Percentiles rank a stretch among this genome's conserved stretches.
phyloP scores from a whole-genome alignment of 306 rosid genomes.

The Citrullus amarus region DNA sequence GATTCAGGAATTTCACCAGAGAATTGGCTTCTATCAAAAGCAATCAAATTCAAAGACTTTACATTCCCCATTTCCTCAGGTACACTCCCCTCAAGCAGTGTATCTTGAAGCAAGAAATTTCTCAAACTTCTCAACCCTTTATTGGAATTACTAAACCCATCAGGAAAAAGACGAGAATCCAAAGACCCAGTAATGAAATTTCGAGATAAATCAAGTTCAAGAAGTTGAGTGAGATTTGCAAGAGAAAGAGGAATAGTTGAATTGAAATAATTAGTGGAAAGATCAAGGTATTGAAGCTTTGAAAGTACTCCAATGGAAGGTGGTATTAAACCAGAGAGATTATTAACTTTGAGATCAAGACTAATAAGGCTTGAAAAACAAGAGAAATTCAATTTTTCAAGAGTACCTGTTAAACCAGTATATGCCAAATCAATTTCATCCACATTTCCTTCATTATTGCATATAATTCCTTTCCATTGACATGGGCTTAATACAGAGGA shows the following conservation, averaged over 20 bases:
- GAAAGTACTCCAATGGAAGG: constrained; percentile 28
- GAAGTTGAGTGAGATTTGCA: constrained; percentile 34
- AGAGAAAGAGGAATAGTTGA: constrained; percentile 42
- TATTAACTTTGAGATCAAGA: constrained; percentile 38
- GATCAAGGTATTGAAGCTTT: constrained; percentile 42
- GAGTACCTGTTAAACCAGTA: constrained; percentile 38
- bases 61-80: constrained; percentile 52
- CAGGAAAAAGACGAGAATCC: constrained; percentile 36
- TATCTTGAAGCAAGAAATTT: constrained; percentile 33
- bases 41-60: constrained; percentile 21
- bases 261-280: constrained; percentile 29
- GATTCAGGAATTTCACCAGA: constrained; percentile 37
- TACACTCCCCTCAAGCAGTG: constrained; percentile 23
- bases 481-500: constrained; percentile 26
- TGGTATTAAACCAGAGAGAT: constrained; percentile 36
- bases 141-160: constrained; percentile 12
- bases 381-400: constrained; percentile 31
- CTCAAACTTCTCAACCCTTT: constrained; percentile 24
- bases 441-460: constrained; percentile 21
- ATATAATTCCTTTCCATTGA: constrained; percentile 39
- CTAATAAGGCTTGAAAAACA: constrained; percentile 40
- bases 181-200: constrained; percentile 31
- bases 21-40: constrained; percentile 27
- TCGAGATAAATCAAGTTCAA: constrained; percentile 43
- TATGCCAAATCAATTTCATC: constrained; percentile 16